Conservation (phyloP, 1,284 basidiomycete species). For the Pseudozyma sp. region DNA sequence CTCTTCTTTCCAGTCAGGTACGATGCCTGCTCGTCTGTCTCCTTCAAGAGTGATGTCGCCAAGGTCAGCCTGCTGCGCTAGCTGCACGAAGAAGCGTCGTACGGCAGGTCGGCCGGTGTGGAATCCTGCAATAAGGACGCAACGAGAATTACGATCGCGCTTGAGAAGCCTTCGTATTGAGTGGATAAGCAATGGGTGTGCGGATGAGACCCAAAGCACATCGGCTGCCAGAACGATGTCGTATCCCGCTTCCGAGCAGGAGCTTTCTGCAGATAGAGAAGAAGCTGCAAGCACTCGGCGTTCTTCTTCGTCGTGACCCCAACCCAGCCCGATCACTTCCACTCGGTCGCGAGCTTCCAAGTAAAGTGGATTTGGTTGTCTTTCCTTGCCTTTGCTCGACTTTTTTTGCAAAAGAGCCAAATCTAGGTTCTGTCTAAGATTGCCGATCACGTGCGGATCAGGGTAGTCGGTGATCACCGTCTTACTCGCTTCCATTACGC, state of each 20-base stretch:
- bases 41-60: conserved; percentile 10
- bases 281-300: conserved; percentile 2
- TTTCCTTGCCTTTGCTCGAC: not conserved
- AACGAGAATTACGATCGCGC: conserved; percentile 30
- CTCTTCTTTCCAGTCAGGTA: conserved; percentile 47
- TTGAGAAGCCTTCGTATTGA: conserved; percentile 55
- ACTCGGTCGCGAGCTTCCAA: conserved; percentile 15
- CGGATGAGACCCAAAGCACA: conserved; percentile 66
- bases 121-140: conserved; percentile 60
- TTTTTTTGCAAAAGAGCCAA: conserved; percentile 14
- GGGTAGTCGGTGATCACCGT: conserved; percentile 56
- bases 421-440: conserved; percentile 29
- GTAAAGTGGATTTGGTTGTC: conserved; percentile 12
- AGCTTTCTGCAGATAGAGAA: not conserved
- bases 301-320: conserved; percentile 40
- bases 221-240: conserved; percentile 61
- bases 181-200: conserved; percentile 53
- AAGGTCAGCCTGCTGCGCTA: conserved; percentile 13
- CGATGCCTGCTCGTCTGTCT: conserved; percentile 24
- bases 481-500: conserved; percentile 37
- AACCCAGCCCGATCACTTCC: conserved; percentile 35
- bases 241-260: conserved; percentile 15
- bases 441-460: conserved; percentile 45
- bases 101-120: conserved; percentile 64
- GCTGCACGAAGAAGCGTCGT: conserved; percentile 50